Base-by-base conservation (phyloP, 306 rosid genomes). In the Cicer bijugum region DNA sequence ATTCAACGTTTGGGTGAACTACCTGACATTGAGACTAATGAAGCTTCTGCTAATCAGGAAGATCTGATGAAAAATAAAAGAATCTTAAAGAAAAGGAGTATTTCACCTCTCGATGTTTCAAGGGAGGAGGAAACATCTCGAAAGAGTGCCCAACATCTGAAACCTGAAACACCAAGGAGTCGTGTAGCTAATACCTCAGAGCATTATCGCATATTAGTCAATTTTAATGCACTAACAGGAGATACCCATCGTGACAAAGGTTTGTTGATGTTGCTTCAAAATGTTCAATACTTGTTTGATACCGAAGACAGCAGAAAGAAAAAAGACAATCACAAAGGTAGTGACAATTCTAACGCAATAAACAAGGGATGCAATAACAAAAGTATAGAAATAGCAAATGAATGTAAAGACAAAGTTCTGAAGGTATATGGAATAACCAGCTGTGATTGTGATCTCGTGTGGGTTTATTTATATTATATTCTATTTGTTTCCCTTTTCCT, bases 111-210 rank as follows among this genome's bases (percentile, higher is more conserved):
- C 15, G 97, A 91, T 83, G 87, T 92, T 81, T 80, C 96, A 15
- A 87, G 84, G 85, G 92, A 86, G 71, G 99, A 92, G 66, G 89
- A 84, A 72, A 77, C 85, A 42, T 16, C 79, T 15, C 81, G 78
- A 48, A 91, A 82, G 85, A 58, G 71, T 46, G 92, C 88, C 81
- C 92, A 86, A 62, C 55, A 60, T 67, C 75, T 75, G 68, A 94
- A 85, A 75, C 83, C 87, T 70, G 97, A 88, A 71, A 90, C 99
- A 23, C 97, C 97, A 20, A 80, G 85, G 82, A 91, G 90, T 74
- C 84, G 91, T 78, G 16, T 67, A 19, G 64, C 20, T 65, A 89
- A 55, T 61, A 64, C 78, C 63, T 85, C 97, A 6, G 96, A 92
- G 81, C 69, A 86, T 74, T 80, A 86, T 74, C 43, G 56, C 62